Percentiles rank a stretch among this genome's conserved stretches.
Evolutionary conservation across 495 filamentous ascomycete genomes (phyloP).

Genomic region (Aspergillus asperescens): DNA sequence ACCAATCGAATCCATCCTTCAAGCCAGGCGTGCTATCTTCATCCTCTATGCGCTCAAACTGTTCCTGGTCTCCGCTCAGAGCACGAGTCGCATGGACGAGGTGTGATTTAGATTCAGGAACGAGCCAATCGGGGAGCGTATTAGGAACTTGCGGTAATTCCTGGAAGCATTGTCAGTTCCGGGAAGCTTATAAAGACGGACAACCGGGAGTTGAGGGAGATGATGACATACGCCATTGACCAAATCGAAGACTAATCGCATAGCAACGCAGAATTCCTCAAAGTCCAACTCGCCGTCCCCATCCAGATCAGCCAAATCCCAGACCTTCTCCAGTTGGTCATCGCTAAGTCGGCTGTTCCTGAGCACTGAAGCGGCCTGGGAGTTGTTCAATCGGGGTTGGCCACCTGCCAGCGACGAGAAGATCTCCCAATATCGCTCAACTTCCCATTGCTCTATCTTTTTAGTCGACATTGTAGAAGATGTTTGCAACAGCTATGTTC

Average conservation of each 20-base stretch:
- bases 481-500: not conserved
- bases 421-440: conserved; percentile 99
- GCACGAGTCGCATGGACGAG: conserved; percentile 86
- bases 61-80: conserved; percentile 63
- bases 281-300: conserved; percentile 96
- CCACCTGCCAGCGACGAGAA: conserved; percentile 79
- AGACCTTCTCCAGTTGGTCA: conserved; percentile 92
- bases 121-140: conserved; percentile 86
- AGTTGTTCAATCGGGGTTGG: conserved; percentile 77
- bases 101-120: conserved; percentile 94
- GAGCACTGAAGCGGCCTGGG: conserved; percentile 87
- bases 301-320: conserved; percentile 96
- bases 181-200: not conserved
- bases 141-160: conserved; percentile 82
- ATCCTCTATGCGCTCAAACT: conserved; percentile 72
- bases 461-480: conserved; percentile 60
- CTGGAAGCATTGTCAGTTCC: conserved; percentile 35
- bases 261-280: conserved; percentile 98
- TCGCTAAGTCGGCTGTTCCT: conserved; percentile 92
- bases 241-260: conserved; percentile 94
- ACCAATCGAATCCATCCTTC: conserved; percentile 98
- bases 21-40: conserved; percentile 77
- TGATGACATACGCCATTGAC: conserved; percentile 76
- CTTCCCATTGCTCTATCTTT: conserved; percentile 89
- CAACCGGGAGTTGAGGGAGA: not conserved